Evolutionary conservation across 2,329 filamentous ascomycete genomes (phyloP), one percentile per base, ranked within the genome.

Genomic region (Beauveria rudraprayagi): DNA sequence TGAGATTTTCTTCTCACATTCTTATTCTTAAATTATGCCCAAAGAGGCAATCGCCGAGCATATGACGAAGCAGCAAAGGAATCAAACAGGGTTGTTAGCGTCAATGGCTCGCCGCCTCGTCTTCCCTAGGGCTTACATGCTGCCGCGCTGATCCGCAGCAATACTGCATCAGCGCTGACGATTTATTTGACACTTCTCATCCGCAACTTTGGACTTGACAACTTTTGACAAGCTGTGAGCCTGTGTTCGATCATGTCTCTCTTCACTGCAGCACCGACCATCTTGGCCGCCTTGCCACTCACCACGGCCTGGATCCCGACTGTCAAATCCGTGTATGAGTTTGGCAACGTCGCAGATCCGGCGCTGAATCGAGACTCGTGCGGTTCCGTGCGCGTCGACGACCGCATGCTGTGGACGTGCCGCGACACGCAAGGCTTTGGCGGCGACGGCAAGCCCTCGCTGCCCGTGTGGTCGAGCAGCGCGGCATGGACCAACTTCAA

Each of bases 301-400:
- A n/a, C 52, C 17, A 52, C 52, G 11, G 59, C 59, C 2, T 61
- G 59, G 59, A 61, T 61, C 59, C 60, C 60, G 24, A 61, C 60
- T 10, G 60, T 57, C 8, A 61, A 61, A 26, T 46, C 63, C 63
- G 7, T 65, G 62, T 57, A 61, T 53, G 24, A 52, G 6, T 56
- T 61, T 28, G 40, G 40, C 46, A 53, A 61, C 19, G 53, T 61
- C 8, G 46, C 52, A 0, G 53, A 61, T 28, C 60, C 53, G 26
- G 48, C 44, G 14, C 47, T 61, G 41, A 61, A 61, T 40, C 53
- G 60, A 1, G 60, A 61, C 37, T 61, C 60, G 7, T 61, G 60
- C 53, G 53, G 60, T 17, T 56, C 60, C 9, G 53, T 57, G 24
- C 53, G 60, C 3, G 46, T 61, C 24, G 60, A 57, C 16, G 53